These are phyloP conservation scores for Coprinellus micaceus DNA, from an alignment of 768 basidiomycete genomes.

Conservation along the genomic window DNA sequence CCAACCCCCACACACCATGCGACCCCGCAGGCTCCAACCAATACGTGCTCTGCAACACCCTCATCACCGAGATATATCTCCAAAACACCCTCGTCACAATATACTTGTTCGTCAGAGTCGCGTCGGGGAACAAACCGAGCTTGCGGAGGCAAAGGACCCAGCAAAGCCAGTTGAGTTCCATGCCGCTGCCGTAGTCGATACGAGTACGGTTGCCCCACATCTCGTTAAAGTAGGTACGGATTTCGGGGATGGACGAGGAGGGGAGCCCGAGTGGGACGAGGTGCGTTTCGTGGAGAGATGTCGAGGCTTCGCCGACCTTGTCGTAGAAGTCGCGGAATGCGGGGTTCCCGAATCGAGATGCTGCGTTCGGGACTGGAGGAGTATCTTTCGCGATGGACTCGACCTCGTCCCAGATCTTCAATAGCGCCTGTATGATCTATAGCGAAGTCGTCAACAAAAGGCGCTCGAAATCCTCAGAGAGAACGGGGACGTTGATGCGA, in stretches of 20 bases:
- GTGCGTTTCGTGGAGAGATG: constrained; percentile 53
- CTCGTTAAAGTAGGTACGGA: constrained; percentile 79
- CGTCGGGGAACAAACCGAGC: constrained; percentile 51
- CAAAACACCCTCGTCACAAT: constrained; percentile 87
- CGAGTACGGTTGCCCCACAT: constrained; percentile 89
- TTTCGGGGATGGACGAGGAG: constrained; percentile 55
- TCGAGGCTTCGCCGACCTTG: constrained; percentile 59
- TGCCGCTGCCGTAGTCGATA: constrained; percentile 99
- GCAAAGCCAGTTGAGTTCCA: constrained; percentile 97
- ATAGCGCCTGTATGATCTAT: constrained; percentile 61
- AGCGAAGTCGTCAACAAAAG: constrained; percentile 6
- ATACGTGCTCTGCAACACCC: constrained; percentile 85
- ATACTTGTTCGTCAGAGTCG: constrained; percentile 39
- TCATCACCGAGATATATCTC: constrained; percentile 85
- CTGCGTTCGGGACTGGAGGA: constrained; percentile 85
- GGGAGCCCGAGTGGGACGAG: constrained; percentile 60
- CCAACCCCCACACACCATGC: constrained; percentile 96
- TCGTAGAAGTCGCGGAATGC: constrained; percentile 94
- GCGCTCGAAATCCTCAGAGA: too few species aligned
- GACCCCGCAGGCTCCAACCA: constrained; percentile 99
- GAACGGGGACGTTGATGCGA: too few species aligned
- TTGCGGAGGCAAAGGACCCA: constrained; percentile 86
- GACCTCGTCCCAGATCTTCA: constrained; percentile 63
- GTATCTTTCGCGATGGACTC: constrained; percentile 63
- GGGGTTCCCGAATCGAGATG: constrained; percentile 95